Base-by-base conservation (phyloP, 129 eudicot species). In the Logfia minima region DNA sequence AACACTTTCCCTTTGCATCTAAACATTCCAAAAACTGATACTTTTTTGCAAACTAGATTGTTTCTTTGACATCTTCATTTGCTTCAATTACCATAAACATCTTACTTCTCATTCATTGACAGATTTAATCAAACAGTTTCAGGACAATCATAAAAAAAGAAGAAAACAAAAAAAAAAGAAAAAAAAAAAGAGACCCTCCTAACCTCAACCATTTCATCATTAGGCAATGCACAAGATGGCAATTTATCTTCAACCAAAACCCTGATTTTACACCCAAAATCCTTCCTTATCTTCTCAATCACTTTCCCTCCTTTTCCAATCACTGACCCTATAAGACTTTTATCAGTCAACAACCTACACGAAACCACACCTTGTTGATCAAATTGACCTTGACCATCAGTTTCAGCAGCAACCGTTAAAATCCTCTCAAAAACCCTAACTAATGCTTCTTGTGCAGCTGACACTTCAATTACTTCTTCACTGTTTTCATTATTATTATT, bases 351-450 rank as follows among this genome's bases (percentile, higher is more conserved):
- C 58, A 93, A 62, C 79, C 96, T 81, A 79, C 90, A 88, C 48
- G 92, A 83, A 81, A 77, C 94, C 71, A 88, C 68, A 2, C 87
- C 85, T 16, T 71, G 87, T 1, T 68, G 59, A 18, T 32, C 91
- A 52, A 75, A 76, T 45, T 51, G 11, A 1, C 67, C 76, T n/a
- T 31, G 39, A 4, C 84, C 91, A 37, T 83, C 86, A 10, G 72
- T 84, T 66, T 88, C 96, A 56, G 89, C 92, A 48, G 95, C 86
- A 67, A 93, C 92, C 34, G 84, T 81, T n/a, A 90, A 69, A 72
- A 93, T 84, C 91, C 90, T 87, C 91, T 93, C 98, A 56, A 90
- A 93, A 71, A 93, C 96, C 89, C 83, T 90, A 70, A 93, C 31
- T 53, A 89, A 75, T 48, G 95, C 96, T 74, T 93, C 98, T 41